Percentiles rank a stretch among this genome's conserved stretches.
Evolutionary conservation across 805 yeast species (phyloP).

Genomic region (Cyberlindnera americana): DNA sequence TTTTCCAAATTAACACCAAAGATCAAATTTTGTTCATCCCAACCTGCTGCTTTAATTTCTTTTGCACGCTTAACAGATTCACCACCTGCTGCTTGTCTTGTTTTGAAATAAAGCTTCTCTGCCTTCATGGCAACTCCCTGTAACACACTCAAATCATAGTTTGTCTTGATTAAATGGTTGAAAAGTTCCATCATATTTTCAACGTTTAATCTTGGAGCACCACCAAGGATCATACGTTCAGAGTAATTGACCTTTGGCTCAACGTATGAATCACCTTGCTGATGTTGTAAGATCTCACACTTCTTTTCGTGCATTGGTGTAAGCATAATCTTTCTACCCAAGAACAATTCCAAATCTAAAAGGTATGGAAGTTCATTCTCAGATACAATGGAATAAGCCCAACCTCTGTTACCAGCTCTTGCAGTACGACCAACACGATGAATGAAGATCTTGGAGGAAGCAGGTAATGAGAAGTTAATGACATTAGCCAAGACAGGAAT

Average conservation of each 20-base stretch:
- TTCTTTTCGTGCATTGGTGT: conserved; percentile 68
- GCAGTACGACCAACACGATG: conserved; percentile 99
- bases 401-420: conserved; percentile 96
- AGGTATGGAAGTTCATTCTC: conserved; percentile 88
- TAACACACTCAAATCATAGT: conserved; percentile 64
- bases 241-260: conserved; percentile 69
- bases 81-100: conserved; percentile 80
- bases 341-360: conserved; percentile 82
- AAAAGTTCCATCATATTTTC: conserved; percentile 73
- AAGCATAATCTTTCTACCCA: conserved; percentile 76
- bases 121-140: conserved; percentile 79
- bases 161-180: conserved; percentile 53
- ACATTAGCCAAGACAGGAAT: conserved; percentile 95
- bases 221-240: conserved; percentile 76
- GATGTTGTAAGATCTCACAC: conserved; percentile 46
- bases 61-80: conserved; percentile 85
- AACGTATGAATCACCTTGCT: conserved; percentile 38
- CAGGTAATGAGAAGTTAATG: conserved; percentile 85
- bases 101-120: conserved; percentile 80
- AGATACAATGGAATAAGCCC: conserved; percentile 90
- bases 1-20: conserved; percentile 74
- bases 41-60: conserved; percentile 68
- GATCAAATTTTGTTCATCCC: conserved; percentile 85
- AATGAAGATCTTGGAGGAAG: conserved; percentile 87
- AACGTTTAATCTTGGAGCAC: conserved; percentile 67